Conservation (phyloP, 306 rosid species). For the Malus orientalis region DNA sequence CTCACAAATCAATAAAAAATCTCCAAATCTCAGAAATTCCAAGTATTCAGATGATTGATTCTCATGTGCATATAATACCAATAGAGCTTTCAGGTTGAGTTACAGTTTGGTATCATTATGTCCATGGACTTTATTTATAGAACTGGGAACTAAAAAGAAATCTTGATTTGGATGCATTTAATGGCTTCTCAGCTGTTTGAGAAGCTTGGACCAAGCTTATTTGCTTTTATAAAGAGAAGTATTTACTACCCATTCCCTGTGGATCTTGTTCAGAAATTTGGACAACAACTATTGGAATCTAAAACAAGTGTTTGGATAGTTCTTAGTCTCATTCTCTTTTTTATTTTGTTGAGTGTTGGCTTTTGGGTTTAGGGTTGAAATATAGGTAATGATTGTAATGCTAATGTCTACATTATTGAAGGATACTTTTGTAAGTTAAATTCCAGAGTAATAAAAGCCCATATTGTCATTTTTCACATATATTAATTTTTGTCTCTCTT, state of each 20-base stretch:
- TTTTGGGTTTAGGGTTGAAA: too few species aligned
- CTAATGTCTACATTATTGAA: too few species aligned
- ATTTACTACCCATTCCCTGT: conserved; percentile 86
- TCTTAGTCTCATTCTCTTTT: conserved; percentile 39
- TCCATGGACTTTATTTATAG: conserved; percentile 43
- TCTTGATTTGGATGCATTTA: conserved; percentile 67
- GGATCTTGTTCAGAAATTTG: conserved; percentile 99
- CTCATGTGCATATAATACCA: conserved; percentile 4
- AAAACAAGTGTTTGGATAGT: conserved; percentile 91
- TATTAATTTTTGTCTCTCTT: too few species aligned
- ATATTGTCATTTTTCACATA: too few species aligned
- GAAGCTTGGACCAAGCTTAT: conserved; percentile 99
- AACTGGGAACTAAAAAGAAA: conserved; percentile 54
- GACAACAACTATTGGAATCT: conserved; percentile 98
- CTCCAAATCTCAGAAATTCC: too few species aligned
- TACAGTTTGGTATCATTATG: conserved; percentile 18
- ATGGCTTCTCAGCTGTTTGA: conserved; percentile 98
- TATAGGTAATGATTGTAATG: too few species aligned
- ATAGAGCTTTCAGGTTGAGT: conserved; percentile 11
- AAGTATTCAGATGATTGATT: conserved; percentile 1
- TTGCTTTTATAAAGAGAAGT: conserved; percentile 95
- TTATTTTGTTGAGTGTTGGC: too few species aligned
- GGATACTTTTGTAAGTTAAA: too few species aligned
- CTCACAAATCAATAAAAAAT: too few species aligned
- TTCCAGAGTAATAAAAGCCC: too few species aligned